Conservation (phyloP, 306 rosid genomes). For the Cicer arietinum region DNA sequence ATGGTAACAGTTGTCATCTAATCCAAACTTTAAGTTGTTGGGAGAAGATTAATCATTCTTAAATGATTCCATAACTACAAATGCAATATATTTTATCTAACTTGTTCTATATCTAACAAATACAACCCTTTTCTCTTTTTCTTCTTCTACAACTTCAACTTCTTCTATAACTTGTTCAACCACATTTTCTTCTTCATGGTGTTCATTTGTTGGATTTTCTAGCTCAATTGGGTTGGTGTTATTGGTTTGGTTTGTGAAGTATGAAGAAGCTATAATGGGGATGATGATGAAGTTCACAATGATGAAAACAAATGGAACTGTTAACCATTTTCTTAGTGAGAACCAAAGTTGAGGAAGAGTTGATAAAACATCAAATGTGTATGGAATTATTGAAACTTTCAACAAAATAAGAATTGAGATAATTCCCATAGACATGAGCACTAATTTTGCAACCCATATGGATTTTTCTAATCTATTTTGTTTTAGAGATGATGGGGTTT, state of each 20-base stretch:
- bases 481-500: constrained; percentile 49
- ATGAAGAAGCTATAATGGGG: constrained; percentile 68
- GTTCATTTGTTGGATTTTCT: constrained; percentile 38
- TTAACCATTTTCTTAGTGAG: constrained; percentile 58
- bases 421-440: constrained; percentile 62
- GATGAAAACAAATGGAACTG: constrained; percentile 66
- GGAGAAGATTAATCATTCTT: background rate
- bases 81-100: background rate
- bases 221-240: constrained; percentile 27
- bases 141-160: constrained; percentile 1
- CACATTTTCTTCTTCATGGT: constrained; percentile 41
- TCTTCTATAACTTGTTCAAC: constrained; percentile 29
- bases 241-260: constrained; percentile 33
- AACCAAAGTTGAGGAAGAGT: constrained; percentile 67
- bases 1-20: constrained; percentile 42
- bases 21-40: constrained; percentile 3
- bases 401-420: constrained; percentile 59
- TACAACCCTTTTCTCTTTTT: constrained; percentile 28
- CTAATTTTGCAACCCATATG: constrained; percentile 58
- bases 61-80: constrained; percentile 24
- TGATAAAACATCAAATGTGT: constrained; percentile 49
- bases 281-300: constrained; percentile 78
- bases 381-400: constrained; percentile 69
- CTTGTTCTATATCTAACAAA: no score
- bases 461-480: constrained; percentile 60